phyloP scores from a whole-genome alignment of 352 stramenopile genomes.

The Pythium myriotylum region DNA sequence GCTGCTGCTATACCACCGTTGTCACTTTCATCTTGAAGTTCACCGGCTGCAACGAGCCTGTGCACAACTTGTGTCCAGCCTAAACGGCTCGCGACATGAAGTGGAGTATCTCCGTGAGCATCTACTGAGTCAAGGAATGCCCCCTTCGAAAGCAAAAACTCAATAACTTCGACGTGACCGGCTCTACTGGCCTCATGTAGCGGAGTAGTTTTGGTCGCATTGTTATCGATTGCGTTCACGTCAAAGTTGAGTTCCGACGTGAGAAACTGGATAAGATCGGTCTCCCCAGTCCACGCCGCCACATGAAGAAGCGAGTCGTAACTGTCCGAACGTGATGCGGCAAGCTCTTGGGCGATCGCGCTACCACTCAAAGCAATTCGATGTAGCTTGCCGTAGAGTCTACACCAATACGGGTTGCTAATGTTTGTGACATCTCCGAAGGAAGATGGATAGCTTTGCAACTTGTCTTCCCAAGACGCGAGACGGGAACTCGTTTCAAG shows the following conservation, averaged over 20 bases:
- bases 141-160: constrained; percentile 42
- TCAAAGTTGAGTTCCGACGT: constrained; percentile 35
- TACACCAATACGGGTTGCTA: constrained; percentile 19
- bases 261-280: constrained; percentile 19
- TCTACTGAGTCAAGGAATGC: constrained; percentile 44
- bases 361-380: constrained; percentile 1
- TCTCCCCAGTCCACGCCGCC: constrained; percentile 48
- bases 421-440: neutral
- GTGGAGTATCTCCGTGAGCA: constrained; percentile 45
- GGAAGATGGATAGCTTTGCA: constrained; percentile 4
- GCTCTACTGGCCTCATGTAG: constrained; percentile 63
- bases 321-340: constrained; percentile 3
- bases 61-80: constrained; percentile 47
- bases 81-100: constrained; percentile 56
- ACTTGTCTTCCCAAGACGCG: constrained; percentile 10
- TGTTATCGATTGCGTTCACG: constrained; percentile 57
- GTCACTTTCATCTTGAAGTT: constrained; percentile 19
- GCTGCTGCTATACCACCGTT: no score
- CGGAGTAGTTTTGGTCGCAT: constrained; percentile 39
- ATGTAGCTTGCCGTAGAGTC: constrained; percentile 7
- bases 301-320: constrained; percentile 61
- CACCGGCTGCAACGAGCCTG: constrained; percentile 38
- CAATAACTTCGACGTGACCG: constrained; percentile 39
- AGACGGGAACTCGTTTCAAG: neutral
- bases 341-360: constrained; percentile 6